A percentile compares a stretch with the other conserved stretches of the same genome.
Conservation (phyloP, 257 asterid species). For the Jacaranda copaia region DNA sequence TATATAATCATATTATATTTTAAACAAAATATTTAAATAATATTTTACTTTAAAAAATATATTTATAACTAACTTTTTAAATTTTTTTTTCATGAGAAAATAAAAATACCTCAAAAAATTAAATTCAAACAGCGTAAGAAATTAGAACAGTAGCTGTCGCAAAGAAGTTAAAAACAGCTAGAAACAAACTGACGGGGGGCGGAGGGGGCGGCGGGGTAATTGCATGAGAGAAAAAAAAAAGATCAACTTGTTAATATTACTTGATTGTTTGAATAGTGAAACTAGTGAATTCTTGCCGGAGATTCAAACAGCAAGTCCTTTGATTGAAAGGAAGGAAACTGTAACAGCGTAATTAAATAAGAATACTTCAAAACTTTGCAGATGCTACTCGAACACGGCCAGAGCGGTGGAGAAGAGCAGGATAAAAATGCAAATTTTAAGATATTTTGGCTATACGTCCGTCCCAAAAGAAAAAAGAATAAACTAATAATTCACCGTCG, state of each 20-base stretch:
- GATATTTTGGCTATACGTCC: neutral
- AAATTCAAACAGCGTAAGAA: no score
- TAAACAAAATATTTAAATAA: no score
- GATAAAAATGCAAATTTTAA: neutral
- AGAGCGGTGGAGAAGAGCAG: neutral
- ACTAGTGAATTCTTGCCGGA: neutral
- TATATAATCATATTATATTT: no score
- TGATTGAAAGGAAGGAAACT: conserved; percentile 9
- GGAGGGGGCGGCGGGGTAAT: no score
- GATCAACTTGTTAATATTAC: neutral
- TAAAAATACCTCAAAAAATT: no score
- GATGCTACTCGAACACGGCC: conserved; percentile 14
- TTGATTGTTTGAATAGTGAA: neutral
- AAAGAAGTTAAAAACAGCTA: neutral
- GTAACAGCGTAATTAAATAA: conserved; percentile 5
- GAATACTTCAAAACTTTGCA: neutral
- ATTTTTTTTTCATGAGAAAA: no score
- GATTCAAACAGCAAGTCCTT: neutral
- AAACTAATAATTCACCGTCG: conserved; percentile 3
- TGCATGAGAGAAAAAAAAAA: neutral
- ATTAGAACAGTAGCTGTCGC: neutral
- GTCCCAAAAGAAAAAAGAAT: neutral
- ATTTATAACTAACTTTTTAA: no score
- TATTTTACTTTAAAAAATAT: no score
- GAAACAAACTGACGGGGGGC: neutral